Percentiles rank a stretch among this genome's conserved stretches.
Evolutionary conservation across 1,284 basidiomycete genomes (phyloP).

Genomic region (Trichosporon sp.): DNA sequence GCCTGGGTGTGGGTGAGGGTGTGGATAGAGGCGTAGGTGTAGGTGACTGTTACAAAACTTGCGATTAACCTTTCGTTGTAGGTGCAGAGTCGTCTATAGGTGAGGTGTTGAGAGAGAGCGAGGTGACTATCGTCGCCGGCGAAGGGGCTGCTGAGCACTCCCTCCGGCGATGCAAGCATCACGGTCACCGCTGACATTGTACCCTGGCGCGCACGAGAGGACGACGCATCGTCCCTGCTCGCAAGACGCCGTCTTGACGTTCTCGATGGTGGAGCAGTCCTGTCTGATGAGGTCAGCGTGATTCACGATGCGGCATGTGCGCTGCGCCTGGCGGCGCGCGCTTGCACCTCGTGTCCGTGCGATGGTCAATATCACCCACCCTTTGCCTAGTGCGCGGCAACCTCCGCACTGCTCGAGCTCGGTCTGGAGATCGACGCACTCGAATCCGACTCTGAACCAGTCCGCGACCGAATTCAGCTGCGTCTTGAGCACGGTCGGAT

Average conservation of each 20-base stretch:
- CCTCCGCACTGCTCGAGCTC: constrained; percentile 57
- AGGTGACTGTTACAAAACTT: not conserved
- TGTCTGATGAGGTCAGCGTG: constrained; percentile 41
- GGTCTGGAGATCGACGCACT: constrained; percentile 56
- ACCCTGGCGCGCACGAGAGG: constrained; percentile 55
- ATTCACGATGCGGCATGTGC: not conserved
- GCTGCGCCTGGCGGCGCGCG: too few relatives aligned
- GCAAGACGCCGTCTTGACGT: constrained; percentile 53
- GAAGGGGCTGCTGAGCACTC: constrained; percentile 5
- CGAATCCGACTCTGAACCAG: constrained; percentile 58
- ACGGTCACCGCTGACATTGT: constrained; percentile 48
- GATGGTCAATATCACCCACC: constrained; percentile 42
- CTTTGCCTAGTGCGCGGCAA: constrained; percentile 53
- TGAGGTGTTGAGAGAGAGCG: not conserved
- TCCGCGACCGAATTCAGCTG: constrained; percentile 51
- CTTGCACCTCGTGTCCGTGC: not conserved
- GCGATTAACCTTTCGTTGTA: not conserved
- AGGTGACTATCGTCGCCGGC: constrained; percentile 2
- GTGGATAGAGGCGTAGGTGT: not conserved
- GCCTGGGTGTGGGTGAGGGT: not conserved
- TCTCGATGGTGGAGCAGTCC: constrained; percentile 56
- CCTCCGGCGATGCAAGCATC: constrained; percentile 38
- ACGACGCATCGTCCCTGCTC: constrained; percentile 50
- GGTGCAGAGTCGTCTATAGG: not conserved
- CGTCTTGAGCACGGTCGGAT: constrained; percentile 37